phyloP scores from a whole-genome alignment of 257 asterid genomes.

The Salvia miltiorrhiza region DNA sequence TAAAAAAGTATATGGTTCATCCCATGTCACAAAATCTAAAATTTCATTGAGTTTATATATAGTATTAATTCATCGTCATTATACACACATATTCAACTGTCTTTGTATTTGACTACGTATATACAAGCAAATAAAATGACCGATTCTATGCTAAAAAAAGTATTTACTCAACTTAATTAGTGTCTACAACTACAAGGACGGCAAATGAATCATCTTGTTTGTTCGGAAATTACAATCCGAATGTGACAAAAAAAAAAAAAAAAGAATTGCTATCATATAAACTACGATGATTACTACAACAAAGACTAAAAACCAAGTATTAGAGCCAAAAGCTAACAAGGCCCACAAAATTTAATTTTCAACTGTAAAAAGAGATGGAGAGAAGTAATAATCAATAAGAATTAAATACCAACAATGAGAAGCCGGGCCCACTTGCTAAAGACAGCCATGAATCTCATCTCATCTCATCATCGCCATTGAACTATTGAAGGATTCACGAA shows the following conservation, averaged over 20 bases:
- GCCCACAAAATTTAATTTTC: constrained; percentile 29
- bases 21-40: background rate
- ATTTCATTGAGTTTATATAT: background rate
- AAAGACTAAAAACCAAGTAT: constrained; percentile 16
- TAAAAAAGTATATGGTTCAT: background rate
- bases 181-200: background rate
- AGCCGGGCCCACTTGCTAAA: constrained; percentile 22
- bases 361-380: background rate
- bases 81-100: background rate
- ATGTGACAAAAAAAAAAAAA: constrained; percentile 22
- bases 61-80: background rate
- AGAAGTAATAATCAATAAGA: background rate
- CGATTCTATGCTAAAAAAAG: background rate
- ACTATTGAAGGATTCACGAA: background rate
- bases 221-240: constrained; percentile 19
- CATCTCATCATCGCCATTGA: constrained; percentile 8
- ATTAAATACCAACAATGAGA: constrained; percentile 22
- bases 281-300: constrained; percentile 14
- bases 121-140: background rate
- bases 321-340: constrained; percentile 25
- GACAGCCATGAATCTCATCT: background rate
- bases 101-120: background rate
- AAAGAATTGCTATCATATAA: constrained; percentile 16
- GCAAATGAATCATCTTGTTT: background rate
- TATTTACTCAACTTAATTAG: background rate